Conservation (phyloP, 2,329 filamentous ascomycete species). For the Leptographium wingfieldii region DNA sequence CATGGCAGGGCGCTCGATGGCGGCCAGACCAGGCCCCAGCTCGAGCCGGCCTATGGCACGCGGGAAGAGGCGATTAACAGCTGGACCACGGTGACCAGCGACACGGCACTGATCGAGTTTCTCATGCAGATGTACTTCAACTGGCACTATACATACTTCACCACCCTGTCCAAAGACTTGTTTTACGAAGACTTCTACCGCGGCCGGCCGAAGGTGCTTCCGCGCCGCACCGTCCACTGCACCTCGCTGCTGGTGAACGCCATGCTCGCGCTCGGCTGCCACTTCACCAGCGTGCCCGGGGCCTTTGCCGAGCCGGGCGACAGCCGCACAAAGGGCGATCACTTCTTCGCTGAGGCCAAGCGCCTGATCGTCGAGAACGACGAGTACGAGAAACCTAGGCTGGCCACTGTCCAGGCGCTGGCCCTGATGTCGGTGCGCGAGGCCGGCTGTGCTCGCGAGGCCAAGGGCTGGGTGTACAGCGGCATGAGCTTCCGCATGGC, state of each 20-base stretch:
- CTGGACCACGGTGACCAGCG: constrained; percentile 79
- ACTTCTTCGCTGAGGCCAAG: constrained; percentile 93
- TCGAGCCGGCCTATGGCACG: constrained; percentile 24
- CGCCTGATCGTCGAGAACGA: constrained; percentile 80
- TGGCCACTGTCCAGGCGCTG: constrained; percentile 86
- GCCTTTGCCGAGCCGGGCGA: constrained; percentile 62
- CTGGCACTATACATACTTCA: constrained; percentile 96
- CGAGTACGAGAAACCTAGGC: constrained; percentile 76
- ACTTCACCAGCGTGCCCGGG: constrained; percentile 69
- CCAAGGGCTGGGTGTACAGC: constrained; percentile 95
- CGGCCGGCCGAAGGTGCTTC: constrained; percentile 45
- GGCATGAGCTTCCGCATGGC: constrained; percentile 99
- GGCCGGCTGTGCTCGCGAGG: constrained; percentile 85
- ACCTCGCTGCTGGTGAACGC: constrained; percentile 84
- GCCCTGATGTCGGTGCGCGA: constrained; percentile 94
- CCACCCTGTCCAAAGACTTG: constrained; percentile 70
- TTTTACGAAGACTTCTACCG: constrained; percentile 77
- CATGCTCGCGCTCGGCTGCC: constrained; percentile 84
- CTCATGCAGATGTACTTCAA: constrained; percentile 96
- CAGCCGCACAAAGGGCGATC: constrained; percentile 78
- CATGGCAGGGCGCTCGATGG: not conserved
- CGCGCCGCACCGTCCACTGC: constrained; percentile 59
- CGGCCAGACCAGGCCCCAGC: constrained; percentile 25
- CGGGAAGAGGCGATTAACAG: constrained; percentile 61
- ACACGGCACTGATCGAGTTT: constrained; percentile 68